Conservation (phyloP, 768 basidiomycete species). For the Crepidotus variabilis region DNA sequence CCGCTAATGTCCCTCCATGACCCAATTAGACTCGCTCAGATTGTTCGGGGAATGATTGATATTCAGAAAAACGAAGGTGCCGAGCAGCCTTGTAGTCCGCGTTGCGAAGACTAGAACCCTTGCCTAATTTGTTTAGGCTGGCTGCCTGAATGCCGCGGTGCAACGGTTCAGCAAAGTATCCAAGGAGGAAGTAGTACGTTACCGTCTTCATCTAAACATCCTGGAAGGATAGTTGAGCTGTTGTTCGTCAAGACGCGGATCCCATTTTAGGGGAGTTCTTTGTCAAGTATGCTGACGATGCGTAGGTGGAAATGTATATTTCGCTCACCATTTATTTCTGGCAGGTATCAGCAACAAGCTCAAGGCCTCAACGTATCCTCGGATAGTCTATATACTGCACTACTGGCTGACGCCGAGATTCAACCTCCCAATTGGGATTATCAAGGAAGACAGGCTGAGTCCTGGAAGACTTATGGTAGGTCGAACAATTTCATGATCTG, state of each 20-base stretch:
- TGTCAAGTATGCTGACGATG: constrained; percentile 43
- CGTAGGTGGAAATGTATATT: neutral
- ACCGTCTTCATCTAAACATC: no score
- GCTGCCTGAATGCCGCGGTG: constrained; percentile 63
- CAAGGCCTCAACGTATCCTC: constrained; percentile 42
- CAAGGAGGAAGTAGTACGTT: constrained; percentile 62
- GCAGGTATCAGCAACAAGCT: constrained; percentile 49
- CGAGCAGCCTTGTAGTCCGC: no score
- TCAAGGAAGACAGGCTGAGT: constrained; percentile 53
- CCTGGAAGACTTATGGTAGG: constrained; percentile 52
- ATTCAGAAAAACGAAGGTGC: constrained; percentile 63
- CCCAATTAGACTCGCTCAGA: constrained; percentile 51
- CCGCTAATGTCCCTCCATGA: constrained; percentile 64
- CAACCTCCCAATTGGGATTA: constrained; percentile 60
- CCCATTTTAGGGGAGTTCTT: constrained; percentile 64
- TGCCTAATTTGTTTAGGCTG: constrained; percentile 37
- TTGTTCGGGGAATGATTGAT: constrained; percentile 64
- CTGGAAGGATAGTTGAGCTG: no score
- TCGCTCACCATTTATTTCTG: neutral
- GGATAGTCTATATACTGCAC: constrained; percentile 48
- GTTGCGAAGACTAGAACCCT: no score
- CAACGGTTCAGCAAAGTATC: constrained; percentile 46
- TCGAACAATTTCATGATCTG: neutral
- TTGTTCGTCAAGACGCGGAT: constrained; percentile 44
- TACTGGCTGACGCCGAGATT: constrained; percentile 55